Conservation (phyloP, 2,329 filamentous ascomycete genomes). For the Xylaria sp. region DNA sequence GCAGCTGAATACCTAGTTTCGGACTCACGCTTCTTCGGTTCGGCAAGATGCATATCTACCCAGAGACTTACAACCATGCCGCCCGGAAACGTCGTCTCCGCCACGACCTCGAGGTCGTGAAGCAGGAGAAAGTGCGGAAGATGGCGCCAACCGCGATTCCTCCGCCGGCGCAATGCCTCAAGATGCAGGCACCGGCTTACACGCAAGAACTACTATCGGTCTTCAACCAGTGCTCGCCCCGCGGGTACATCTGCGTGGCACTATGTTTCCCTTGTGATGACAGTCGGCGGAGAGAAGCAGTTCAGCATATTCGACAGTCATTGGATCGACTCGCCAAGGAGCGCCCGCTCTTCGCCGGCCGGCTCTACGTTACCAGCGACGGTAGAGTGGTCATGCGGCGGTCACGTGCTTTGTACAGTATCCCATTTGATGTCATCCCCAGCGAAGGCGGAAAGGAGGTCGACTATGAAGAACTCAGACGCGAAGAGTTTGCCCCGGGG, state of each 20-base stretch:
- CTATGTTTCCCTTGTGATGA: slow-evolving; percentile 32
- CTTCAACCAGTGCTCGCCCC: slow-evolving; percentile 33
- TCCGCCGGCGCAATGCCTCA: slow-evolving; percentile 16
- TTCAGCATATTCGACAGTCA: slow-evolving; percentile 26
- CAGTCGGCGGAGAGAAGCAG: slow-evolving; percentile 19
- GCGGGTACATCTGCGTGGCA: slow-evolving; percentile 33
- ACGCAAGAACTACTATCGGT: slow-evolving; percentile 30
- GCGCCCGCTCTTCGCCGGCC: slow-evolving; percentile 30
- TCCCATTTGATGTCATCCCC: slow-evolving; percentile 26
- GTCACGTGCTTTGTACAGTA: slow-evolving; percentile 23
- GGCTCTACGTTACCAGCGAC: slow-evolving; percentile 24
- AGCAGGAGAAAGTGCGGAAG: slow-evolving; percentile 17
- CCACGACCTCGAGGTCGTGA: slow-evolving; percentile 16
- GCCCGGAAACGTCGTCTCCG: slow-evolving; percentile 24
- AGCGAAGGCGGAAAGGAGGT: slow-evolving; percentile 14
- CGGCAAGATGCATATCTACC: slow-evolving; percentile 22
- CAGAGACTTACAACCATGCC: slow-evolving; percentile 22
- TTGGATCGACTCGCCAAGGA: slow-evolving; percentile 28
- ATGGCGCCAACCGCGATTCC: slow-evolving; percentile 17
- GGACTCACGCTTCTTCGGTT: slow-evolving; percentile 1
- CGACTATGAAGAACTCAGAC: slow-evolving; percentile 26
- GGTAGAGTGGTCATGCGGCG: slow-evolving; percentile 25
- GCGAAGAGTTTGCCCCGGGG: slow-evolving; percentile 28
- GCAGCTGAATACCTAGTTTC: no score
- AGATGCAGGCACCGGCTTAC: slow-evolving; percentile 23